These are phyloP conservation scores for Capsicum rhomboideum DNA, from an alignment of 257 asterid genomes.

Conservation along the genomic window DNA sequence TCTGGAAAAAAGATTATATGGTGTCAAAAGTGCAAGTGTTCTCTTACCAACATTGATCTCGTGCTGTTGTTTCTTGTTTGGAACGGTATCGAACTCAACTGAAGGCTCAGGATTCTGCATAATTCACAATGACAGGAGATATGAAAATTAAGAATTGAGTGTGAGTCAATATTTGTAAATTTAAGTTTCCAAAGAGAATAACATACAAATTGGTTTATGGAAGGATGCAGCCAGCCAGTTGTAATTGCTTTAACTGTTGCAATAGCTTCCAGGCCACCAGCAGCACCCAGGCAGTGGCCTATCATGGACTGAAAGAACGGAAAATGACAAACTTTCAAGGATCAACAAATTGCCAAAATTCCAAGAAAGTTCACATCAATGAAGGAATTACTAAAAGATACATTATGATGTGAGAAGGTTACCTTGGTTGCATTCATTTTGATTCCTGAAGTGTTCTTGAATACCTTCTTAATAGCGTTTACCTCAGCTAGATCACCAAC, in stretches of 20 bases:
- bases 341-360: not conserved
- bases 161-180: not conserved
- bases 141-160: not conserved
- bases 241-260: constrained; percentile 82
- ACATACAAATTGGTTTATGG: constrained; percentile 77
- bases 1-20: not conserved
- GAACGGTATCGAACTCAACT: constrained; percentile 71
- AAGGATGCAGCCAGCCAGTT: constrained; percentile 93
- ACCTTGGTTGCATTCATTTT: constrained; percentile 93
- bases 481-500: constrained; percentile 95
- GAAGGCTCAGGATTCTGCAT: constrained; percentile 84
- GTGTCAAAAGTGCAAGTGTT: not conserved
- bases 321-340: not conserved
- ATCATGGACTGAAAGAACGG: constrained; percentile 72
- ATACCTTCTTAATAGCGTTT: constrained; percentile 87
- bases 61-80: constrained; percentile 73
- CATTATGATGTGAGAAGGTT: not conserved
- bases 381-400: not conserved
- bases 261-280: constrained; percentile 96
- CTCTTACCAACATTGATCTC: constrained; percentile 76
- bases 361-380: not conserved
- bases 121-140: not conserved
- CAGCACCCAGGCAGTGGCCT: constrained; percentile 95
- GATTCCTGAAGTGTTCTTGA: constrained; percentile 66
- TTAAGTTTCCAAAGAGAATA: not conserved